Percentiles rank a stretch among this genome's conserved stretches.
Evolutionary conservation across 768 basidiomycete species (phyloP).

Genomic region (Termitomyces sp.): DNA sequence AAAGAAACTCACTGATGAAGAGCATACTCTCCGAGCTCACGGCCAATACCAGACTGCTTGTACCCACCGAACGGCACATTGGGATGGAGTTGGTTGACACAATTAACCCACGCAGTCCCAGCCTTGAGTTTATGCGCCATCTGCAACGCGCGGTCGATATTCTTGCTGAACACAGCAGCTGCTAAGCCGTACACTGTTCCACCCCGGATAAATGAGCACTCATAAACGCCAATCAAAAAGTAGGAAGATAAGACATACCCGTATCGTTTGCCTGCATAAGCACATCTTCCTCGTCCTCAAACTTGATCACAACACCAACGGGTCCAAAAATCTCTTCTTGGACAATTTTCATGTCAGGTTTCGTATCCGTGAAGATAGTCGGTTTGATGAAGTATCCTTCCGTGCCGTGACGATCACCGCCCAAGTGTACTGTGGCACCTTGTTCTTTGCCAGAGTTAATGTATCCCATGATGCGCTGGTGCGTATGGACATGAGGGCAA

Average conservation of each 20-base stretch:
- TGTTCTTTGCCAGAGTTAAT: slow-evolving; percentile 46
- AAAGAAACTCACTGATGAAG: too few relatives aligned
- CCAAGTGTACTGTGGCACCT: slow-evolving; percentile 58
- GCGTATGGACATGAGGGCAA: neutral
- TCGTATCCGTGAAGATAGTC: slow-evolving; percentile 62
- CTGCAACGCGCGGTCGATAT: slow-evolving; percentile 68
- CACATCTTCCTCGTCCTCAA: slow-evolving; percentile 51
- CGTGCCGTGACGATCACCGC: slow-evolving; percentile 45
- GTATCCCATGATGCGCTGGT: slow-evolving; percentile 62
- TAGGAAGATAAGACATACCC: slow-evolving; percentile 8
- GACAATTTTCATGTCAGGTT: slow-evolving; percentile 62
- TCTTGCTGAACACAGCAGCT: slow-evolving; percentile 77
- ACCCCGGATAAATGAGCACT: neutral
- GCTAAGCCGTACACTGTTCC: slow-evolving; percentile 69
- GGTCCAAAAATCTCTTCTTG: slow-evolving; percentile 71
- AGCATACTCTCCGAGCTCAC: slow-evolving; percentile 78
- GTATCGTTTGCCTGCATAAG: slow-evolving; percentile 80
- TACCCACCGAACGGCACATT: slow-evolving; percentile 80
- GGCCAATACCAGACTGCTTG: slow-evolving; percentile 79
- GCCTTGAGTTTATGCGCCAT: slow-evolving; percentile 73
- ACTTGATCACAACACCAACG: slow-evolving; percentile 63
- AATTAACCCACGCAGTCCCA: slow-evolving; percentile 74
- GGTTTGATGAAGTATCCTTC: slow-evolving; percentile 59
- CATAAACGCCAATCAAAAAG: too few relatives aligned
- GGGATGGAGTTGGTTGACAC: slow-evolving; percentile 41